Evolutionary conservation across 2,329 filamentous ascomycete genomes (phyloP).

Genomic region (Didymella lethalis): DNA sequence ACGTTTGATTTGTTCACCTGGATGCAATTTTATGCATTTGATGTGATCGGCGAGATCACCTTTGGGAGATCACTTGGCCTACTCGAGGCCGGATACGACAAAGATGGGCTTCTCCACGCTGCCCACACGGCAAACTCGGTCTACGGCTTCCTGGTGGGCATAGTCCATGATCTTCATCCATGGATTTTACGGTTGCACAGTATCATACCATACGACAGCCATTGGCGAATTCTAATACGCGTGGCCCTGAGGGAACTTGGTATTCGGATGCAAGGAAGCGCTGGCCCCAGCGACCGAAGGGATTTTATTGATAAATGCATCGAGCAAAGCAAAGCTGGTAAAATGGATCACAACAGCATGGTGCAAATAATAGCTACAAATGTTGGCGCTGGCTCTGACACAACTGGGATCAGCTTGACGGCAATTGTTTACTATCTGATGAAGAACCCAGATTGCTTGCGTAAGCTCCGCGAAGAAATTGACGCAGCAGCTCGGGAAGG

Average conservation of each 20-base stretch:
- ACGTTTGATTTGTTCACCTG: constrained; percentile 20
- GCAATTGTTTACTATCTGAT: not conserved
- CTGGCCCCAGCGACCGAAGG: too few species aligned
- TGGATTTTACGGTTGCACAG: too few species aligned
- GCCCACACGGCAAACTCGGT: not conserved
- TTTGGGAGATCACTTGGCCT: not conserved
- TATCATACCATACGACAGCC: too few species aligned
- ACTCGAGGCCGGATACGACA: not conserved
- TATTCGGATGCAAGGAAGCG: too few species aligned
- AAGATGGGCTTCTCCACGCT: not conserved
- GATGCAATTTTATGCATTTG: constrained; percentile 48
- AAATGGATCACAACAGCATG: not conserved
- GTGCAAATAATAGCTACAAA: not conserved
- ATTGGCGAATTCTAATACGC: too few species aligned
- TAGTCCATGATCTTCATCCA: too few species aligned
- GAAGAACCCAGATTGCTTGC: not conserved
- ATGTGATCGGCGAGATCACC: constrained; percentile 40
- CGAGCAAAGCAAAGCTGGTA: not conserved
- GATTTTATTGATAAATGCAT: too few species aligned
- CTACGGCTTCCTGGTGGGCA: not conserved
- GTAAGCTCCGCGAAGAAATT: not conserved
- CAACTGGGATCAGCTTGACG: not conserved
- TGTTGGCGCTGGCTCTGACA: not conserved
- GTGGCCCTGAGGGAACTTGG: too few species aligned
- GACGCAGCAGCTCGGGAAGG: not conserved